Conservation (phyloP, 1,139 yeast genomes). For the Saccharomyces hybrid region DNA sequence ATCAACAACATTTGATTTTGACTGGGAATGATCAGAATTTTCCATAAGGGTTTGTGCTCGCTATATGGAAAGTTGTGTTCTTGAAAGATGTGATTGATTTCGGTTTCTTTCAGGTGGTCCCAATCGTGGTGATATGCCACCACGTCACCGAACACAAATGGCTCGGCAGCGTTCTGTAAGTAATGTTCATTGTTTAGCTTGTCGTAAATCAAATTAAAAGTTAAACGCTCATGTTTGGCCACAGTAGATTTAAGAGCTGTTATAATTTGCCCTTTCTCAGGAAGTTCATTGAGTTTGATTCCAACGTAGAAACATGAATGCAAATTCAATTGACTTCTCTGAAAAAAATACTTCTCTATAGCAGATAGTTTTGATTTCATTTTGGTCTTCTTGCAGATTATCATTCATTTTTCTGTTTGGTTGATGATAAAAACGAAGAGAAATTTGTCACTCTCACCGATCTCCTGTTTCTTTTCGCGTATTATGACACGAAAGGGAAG, state of each 20-base stretch:
- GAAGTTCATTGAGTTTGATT: slow-evolving; percentile 17
- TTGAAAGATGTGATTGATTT: slow-evolving; percentile 18
- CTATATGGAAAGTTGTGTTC: slow-evolving; percentile 15
- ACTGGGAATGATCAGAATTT: slow-evolving; percentile 15
- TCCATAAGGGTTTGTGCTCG: slow-evolving; percentile 23
- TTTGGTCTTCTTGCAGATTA: neutral
- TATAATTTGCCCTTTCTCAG: slow-evolving; percentile 10
- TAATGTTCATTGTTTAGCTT: slow-evolving; percentile 3
- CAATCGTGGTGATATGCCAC: slow-evolving; percentile 15
- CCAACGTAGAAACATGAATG: slow-evolving; percentile 25
- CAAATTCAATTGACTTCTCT: slow-evolving; percentile 19
- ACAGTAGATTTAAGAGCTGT: slow-evolving; percentile 13
- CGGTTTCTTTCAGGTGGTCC: slow-evolving; percentile 11
- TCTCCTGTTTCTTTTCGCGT: neutral
- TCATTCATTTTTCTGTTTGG: no score
- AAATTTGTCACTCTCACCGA: no score
- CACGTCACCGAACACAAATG: slow-evolving; percentile 17
- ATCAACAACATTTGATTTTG: slow-evolving; percentile 15
- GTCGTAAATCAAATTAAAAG: slow-evolving; percentile 14
- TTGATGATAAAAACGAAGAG: no score
- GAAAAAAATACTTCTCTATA: slow-evolving; percentile 20
- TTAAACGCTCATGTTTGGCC: slow-evolving; percentile 13
- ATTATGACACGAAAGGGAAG: neutral
- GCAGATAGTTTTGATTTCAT: slow-evolving; percentile 13
- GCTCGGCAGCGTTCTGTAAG: slow-evolving; percentile 6